phyloP scores from a whole-genome alignment of 768 basidiomycete species.

The Phylloporus arenicola region DNA sequence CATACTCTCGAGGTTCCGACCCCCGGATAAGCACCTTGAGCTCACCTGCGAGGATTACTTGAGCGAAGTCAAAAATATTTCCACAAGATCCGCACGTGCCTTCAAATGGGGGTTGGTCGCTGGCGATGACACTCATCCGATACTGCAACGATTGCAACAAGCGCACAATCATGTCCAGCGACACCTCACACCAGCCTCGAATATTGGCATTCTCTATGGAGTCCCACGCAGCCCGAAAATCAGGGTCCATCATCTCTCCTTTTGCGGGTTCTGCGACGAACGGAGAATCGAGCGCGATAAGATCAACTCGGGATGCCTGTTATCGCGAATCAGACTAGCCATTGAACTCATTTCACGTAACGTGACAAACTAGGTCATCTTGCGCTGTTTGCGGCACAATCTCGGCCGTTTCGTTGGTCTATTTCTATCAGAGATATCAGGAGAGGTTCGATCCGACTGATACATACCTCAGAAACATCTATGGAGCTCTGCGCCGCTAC shows the following conservation, averaged over 20 bases:
- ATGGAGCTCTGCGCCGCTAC: slow-evolving; percentile 17
- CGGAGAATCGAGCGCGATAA: slow-evolving; percentile 73
- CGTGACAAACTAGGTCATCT: slow-evolving; percentile 19
- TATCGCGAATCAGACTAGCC: slow-evolving; percentile 11
- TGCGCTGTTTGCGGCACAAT: not conserved
- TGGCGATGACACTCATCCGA: slow-evolving; percentile 46
- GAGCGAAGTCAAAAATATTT: slow-evolving; percentile 1
- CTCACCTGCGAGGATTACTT: slow-evolving; percentile 43
- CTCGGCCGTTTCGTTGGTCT: slow-evolving; percentile 8
- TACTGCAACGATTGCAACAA: slow-evolving; percentile 46
- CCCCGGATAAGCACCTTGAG: slow-evolving; percentile 51
- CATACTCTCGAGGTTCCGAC: slow-evolving; percentile 19
- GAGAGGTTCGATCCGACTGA: not conserved
- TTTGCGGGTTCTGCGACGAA: slow-evolving; percentile 46
- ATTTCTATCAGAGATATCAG: slow-evolving; percentile 6
- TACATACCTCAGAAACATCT: slow-evolving; percentile 16
- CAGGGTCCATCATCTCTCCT: slow-evolving; percentile 16
- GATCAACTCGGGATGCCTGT: slow-evolving; percentile 42
- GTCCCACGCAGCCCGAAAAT: slow-evolving; percentile 59
- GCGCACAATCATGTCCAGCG: slow-evolving; percentile 50
- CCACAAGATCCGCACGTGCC: slow-evolving; percentile 35
- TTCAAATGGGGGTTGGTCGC: slow-evolving; percentile 53
- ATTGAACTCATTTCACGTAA: not conserved
- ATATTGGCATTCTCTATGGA: slow-evolving; percentile 37
- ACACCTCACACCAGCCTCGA: slow-evolving; percentile 66